Evolutionary conservation across 2,329 filamentous ascomycete genomes (phyloP), one percentile per base, ranked within the genome.

Genomic region (Trichoderma lentiforme): DNA sequence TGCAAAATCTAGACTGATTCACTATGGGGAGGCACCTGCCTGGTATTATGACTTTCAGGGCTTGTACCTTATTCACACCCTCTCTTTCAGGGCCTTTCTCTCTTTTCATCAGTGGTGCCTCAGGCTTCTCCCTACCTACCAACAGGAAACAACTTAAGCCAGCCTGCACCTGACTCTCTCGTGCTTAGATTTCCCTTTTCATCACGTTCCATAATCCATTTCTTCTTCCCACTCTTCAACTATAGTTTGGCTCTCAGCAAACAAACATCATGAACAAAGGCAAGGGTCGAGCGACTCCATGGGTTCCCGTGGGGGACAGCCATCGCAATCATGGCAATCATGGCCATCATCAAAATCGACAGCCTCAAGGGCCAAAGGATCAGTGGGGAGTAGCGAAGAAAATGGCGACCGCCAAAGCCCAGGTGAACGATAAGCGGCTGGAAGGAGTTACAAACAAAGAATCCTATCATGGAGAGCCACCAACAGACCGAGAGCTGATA

Each of bases 381-480:
- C 6, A 11, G 5, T 63, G 70, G 65, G 57, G 6, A 1, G n/a
- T n/a, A 7, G 15, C 56, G 2, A 9, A 43, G 14, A 63, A n/a
- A 6, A 76, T 78, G 75, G 56, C 66, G 30, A 76, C 75, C 3
- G 75, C 75, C 3, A 79, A 78, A 21, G 74, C 73, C 1, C 78
- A 79, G 56, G 21, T 73, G 6, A 73, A 78, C 43, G 58, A 63
- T 3, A 67, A 64, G 30, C 75, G 76, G 18, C 75, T 75, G 18
- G 75, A 63, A 36, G 60, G 63, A 14, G 69, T 71, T 39, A 72
- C 67, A 15, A 73, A 75, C n/a, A 71, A 76, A 6, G 71, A 74
- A 14, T 74, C 75, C 18, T 79, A 76, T 61, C 73, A 77, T 34
- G 76, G 75, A 2, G 61, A 26, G 24, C 78, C 79, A 14, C 78